Base-by-base conservation (phyloP, 208 protist genomes). In the Trypanosoma scelopori region DNA sequence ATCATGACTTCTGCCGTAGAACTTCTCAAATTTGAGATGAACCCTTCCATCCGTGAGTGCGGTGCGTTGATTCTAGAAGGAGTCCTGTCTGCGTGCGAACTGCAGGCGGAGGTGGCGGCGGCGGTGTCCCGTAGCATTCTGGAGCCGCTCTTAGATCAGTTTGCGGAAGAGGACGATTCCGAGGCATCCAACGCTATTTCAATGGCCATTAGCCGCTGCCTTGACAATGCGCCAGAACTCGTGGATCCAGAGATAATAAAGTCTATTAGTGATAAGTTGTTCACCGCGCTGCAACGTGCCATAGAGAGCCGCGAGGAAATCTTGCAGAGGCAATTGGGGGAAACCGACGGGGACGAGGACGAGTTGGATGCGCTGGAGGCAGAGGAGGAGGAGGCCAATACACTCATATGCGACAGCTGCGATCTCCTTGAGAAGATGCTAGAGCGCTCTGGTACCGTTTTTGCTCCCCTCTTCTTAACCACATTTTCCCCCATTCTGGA, bases 301-400 rank as follows among this genome's bases (percentile, higher is more conserved):
- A 63, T 91, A 45, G 78, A 87, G 57, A 64, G 71, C 55, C 84
- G 87, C 16, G 30, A 55, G 22, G 61, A 85, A 56, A 82, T 76
- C 68, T 32, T 87, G 48, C 41, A 71, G 59, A 86, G 78, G 52
- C 84, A 82, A 47, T 64, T 65, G 12, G 55, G 61, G 16, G 87
- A 96, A 69, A 70, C 91, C 53, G 91, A 96, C 48, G 91, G 94
- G 69, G 91, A 96, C 55, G 91, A 96, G 69, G 91, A 96, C 55
- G 87, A 92, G 67, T 60, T 93, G 25, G 91, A 96, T 64, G 61
- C 52, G 52, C 78, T 96, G 13, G 71, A 89, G 48, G 71, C 76
- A 41, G 78, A 87, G 71, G 76, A 89, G 48, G 91, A 92, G 52
- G 80, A 92, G 74, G 48, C 85, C 35, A 73, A 93, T 55, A n/a